Percentiles rank a stretch among this genome's conserved stretches.
These are phyloP conservation scores for Trichoderma afroharzianum DNA, from an alignment of 2,329 filamentous ascomycete genomes.

Conservation along the genomic window DNA sequence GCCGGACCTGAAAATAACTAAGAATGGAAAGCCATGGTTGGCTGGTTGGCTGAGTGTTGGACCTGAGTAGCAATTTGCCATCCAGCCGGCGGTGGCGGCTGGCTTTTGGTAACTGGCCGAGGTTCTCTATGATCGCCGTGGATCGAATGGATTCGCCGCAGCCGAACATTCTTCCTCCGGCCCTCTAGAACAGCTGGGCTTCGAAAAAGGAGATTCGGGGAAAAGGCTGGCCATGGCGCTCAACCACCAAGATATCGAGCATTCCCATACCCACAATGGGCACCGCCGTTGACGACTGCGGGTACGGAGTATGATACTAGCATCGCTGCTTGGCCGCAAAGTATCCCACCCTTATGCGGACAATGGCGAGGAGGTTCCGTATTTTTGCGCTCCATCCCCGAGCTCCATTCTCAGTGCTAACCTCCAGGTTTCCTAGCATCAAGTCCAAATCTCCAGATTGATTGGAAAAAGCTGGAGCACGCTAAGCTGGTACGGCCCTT, in stretches of 20 bases:
- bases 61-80: conserved; percentile 3
- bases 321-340: neutral
- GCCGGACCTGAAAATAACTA: conserved; percentile 15
- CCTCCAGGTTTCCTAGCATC: neutral
- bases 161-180: neutral
- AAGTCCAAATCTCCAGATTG: neutral
- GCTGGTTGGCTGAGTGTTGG: neutral
- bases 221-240: neutral
- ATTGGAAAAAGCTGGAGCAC: conserved; percentile 1
- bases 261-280: neutral
- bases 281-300: neutral
- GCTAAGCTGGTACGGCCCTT: neutral
- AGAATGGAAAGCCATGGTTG: conserved; percentile 7
- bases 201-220: neutral
- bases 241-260: neutral
- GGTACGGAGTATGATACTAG: neutral
- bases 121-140: neutral
- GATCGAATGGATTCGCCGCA: neutral
- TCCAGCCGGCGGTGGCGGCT: conserved; percentile 14
- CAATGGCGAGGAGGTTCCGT: neutral
- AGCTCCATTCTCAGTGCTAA: conserved; percentile 2
- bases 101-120: conserved; percentile 12
- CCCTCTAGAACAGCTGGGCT: neutral
- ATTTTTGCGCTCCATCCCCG: neutral
- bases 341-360: neutral